phyloP scores from a whole-genome alignment of 371 early-diverging fungal genomes.

The Apophysomyces trapeziformis region DNA sequence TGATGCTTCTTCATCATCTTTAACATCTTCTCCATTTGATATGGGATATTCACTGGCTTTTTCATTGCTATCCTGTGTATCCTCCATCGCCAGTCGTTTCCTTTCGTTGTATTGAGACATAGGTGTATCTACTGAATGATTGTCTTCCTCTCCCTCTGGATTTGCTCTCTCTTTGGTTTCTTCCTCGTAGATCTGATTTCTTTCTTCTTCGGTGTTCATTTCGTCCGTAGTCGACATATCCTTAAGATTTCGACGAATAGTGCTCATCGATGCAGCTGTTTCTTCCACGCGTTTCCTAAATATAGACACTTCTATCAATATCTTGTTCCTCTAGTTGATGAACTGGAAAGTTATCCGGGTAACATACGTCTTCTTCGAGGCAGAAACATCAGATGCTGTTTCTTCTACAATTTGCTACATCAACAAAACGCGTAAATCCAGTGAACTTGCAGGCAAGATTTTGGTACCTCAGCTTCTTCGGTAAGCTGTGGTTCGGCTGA shows the following conservation, averaged over 20 bases:
- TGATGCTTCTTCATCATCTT: neutral
- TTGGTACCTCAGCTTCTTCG: conserved; percentile 23
- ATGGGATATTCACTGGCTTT: neutral
- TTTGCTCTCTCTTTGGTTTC: conserved; percentile 15
- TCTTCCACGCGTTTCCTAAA: conserved; percentile 45
- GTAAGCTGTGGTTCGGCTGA: conserved; percentile 42
- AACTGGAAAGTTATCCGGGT: neutral
- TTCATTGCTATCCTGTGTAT: neutral
- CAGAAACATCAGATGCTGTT: conserved; percentile 24
- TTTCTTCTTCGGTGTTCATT: conserved; percentile 18
- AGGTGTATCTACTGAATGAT: conserved; percentile 15
- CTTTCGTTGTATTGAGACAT: conserved; percentile 16
- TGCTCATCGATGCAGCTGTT: conserved; percentile 28
- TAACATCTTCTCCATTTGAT: conserved; percentile 6
- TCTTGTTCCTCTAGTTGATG: conserved; percentile 3
- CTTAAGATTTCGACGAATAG: conserved; percentile 50
- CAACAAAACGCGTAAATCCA: neutral
- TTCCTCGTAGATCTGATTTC: conserved; percentile 12
- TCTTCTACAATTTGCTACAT: conserved; percentile 13
- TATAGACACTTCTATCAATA: conserved; percentile 4
- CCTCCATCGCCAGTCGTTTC: conserved; percentile 5
- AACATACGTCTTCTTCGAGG: conserved; percentile 49
- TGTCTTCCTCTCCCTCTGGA: conserved; percentile 21
- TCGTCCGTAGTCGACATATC: conserved; percentile 53
- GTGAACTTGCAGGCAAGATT: neutral